Base-by-base conservation (phyloP, 176 grass and related monocot species). In the Luzula sylvatica region DNA sequence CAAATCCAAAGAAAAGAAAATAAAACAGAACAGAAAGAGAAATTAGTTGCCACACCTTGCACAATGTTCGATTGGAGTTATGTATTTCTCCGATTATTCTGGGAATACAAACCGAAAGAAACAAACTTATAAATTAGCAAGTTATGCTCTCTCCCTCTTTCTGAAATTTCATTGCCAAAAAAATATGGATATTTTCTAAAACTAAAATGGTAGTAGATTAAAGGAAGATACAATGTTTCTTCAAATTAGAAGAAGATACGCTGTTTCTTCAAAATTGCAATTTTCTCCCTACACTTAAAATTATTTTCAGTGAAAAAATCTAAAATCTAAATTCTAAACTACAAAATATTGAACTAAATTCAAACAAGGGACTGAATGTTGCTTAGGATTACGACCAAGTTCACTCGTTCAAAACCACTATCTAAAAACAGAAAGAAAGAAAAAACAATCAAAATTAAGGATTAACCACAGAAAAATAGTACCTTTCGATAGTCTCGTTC, bases 21-120 rank as follows among this genome's bases (percentile, higher is more conserved):
- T 63, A 49, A 63, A n/a, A 60, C 15, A 29, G 27, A 57, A 46
- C n/a, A 64, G 41, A 25, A 23, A 24, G 38, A 42, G 56, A 59
- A 46, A 64, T 26, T 26, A 64, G 42, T 15, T 32, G 59, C 41
- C 24, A 49, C 28, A 64, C 25, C 59, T 64, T 21, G 23, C 18
- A 46, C 38, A 17, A 23, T 3, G 5, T 61, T 42, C 58, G 58
- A 46, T 26, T 46, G 14, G 12, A 46, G n/a, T n/a, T n/a, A n/a
- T n/a, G n/a, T 45, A 29, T 20, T 32, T 58, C 3, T 12, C 4
- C 14, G 21, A 58, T 20, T 58, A 58, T 38, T 23, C 23, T 42
- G 35, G 23, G 38, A 20, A 14, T 23, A 19, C 7, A 11, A 19
- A 20, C 3, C 13, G 22, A 11, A 59, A 29, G 41, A 61, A 46